Base-by-base conservation (phyloP, 2,329 filamentous ascomycete species). In the Laburnicola sp. region DNA sequence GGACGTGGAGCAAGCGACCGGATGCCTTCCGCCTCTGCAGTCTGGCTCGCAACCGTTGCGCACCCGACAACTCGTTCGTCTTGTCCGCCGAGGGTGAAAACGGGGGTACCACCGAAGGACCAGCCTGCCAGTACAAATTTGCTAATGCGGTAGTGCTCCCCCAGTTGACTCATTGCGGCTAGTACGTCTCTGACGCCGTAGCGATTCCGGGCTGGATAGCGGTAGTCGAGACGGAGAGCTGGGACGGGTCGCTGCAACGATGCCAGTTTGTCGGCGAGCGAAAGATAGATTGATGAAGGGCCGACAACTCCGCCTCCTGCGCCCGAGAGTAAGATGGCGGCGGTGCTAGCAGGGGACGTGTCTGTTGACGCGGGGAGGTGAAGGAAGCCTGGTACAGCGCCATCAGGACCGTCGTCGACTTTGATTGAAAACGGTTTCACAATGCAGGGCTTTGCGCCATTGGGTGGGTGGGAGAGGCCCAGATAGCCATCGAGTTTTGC, bases 31-130 rank as follows among this genome's bases (percentile, higher is more conserved):
- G 73, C 71, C 7, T 67, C 65, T 0, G 65, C 71, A 3, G 71
- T 74, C 58, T 76, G 75, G 25, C 71, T 72, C 1, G 74, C 74
- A 1, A 76, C 59, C 1, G 73, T 74, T 2, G 74, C 74, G 23
- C 73, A 71, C 2, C 73, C 74, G 0, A 68, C 49, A 22, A 72
- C 61, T 4, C 75, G 58, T 26, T 64, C 48, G 3, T 72, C 69
- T 10, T 55, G 30, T 2, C 62, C 70, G 6, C 63, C 74, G 9
- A 71, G 66, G 0, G 68, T 72, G 58, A 75, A 74, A 16, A 73
- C 75, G 0, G 74, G 74, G 21, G 72, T 74, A 4, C 74, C 71
- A 22, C 75, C 74, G 45, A 77, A 76, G 8, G 70, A 74, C 39
- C 75, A 75, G 1, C 76, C 64, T 10, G 77, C 51, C 7, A 45